Conservation (phyloP, 768 basidiomycete genomes). For the Kwoniella bestiolae region DNA sequence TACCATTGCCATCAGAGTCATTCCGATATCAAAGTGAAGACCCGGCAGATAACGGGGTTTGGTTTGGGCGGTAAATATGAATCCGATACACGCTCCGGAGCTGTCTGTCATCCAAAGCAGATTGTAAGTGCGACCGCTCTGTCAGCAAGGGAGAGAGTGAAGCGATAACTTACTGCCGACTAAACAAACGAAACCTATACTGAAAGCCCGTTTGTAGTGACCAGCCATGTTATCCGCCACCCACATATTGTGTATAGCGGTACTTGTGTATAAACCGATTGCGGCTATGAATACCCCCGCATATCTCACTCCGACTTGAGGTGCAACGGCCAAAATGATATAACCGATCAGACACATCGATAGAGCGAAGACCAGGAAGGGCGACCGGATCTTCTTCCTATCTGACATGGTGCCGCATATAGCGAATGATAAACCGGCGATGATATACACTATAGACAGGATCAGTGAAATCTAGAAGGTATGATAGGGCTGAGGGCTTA, state of each 20-base stretch:
- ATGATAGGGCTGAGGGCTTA: slow-evolving; percentile 25
- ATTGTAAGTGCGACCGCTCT: background rate
- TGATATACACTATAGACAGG: slow-evolving; percentile 18
- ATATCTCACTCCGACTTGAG: slow-evolving; percentile 18
- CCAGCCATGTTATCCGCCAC: slow-evolving; percentile 20
- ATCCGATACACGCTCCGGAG: slow-evolving; percentile 29
- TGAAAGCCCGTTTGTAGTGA: slow-evolving; percentile 26
- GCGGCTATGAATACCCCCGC: slow-evolving; percentile 17
- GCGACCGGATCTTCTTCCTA: slow-evolving; percentile 14
- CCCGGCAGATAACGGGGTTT: slow-evolving; percentile 24
- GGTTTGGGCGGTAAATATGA: slow-evolving; percentile 24
- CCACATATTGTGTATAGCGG: slow-evolving; percentile 20
- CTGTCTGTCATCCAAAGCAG: slow-evolving; percentile 3
- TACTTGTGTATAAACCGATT: slow-evolving; percentile 15
- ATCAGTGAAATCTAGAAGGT: slow-evolving; percentile 20
- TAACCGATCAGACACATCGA: slow-evolving; percentile 13
- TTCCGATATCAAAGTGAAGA: slow-evolving; percentile 17
- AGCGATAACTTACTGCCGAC: slow-evolving; percentile 18
- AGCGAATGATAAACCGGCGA: slow-evolving; percentile 24
- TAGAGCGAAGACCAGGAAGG: slow-evolving; percentile 20
- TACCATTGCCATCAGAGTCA: slow-evolving; percentile 16
- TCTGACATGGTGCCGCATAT: slow-evolving; percentile 20
- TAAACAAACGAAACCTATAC: slow-evolving; percentile 17
- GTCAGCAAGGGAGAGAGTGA: background rate
- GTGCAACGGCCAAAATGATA: slow-evolving; percentile 16